Base-by-base conservation (phyloP, 352 stramenopile genomes). In the Phytophthora cactorum region DNA sequence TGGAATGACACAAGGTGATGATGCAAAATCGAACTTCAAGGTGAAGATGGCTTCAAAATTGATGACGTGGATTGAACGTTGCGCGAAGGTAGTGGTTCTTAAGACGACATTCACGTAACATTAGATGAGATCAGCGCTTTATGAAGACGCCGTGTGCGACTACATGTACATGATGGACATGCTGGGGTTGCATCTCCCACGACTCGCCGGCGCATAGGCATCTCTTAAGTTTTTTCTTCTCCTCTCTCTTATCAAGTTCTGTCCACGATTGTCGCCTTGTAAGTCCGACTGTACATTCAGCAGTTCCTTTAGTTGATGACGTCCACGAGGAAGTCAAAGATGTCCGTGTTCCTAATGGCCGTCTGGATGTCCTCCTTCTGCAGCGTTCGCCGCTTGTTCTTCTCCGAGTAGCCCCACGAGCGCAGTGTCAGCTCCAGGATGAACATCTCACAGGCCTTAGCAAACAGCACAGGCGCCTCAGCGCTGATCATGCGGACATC, bases 401-500 rank as follows among this genome's bases (percentile, higher is more conserved):
- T 89, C 66, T 95, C 88, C 72, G 88, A 93, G 72, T 95, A 93
- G 31, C 85, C 83, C 88, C 88, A 95, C 56, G 88, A 90, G 57
- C 98, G 93, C 57, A 99, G 86, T 45, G 96, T 99, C 49, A 99
- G 91, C 82, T 99, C 97, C 22, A 99, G 83, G 69, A 99, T 99
- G 75, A 99, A 99, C 81, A 99, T 97, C 84, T 99, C 97, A 59
- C 97, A 99, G 1, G 98, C 98, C 81, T 99, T 99, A 41, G 98
- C 97, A 84, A 99, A 99, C 34, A 99, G 79, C 31, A 99, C 97
- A 2, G 97, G 98, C 22, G 97, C 98, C 77, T 99, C 95, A 14
- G 95, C 95, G 63, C 91, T 98, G 75, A 99, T 99, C 98, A 99
- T 99, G 36, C 97, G 81, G 11, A 99, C 89, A 68, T 96, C 89